Percentiles rank a stretch among this genome's conserved stretches.
phyloP scores from a whole-genome alignment of 306 rosid species.

The Sphenostylis stenocarpa region DNA sequence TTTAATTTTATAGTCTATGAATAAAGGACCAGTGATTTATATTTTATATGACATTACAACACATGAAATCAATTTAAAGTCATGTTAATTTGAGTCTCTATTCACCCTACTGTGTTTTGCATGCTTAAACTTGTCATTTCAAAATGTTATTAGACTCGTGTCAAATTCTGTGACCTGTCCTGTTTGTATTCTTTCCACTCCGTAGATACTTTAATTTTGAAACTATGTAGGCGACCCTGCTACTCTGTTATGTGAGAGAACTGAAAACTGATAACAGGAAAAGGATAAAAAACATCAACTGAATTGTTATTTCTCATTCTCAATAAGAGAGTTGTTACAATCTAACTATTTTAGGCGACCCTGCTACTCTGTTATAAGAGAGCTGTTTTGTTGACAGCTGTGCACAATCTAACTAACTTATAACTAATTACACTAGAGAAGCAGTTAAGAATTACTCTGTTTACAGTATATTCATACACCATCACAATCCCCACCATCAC shows the following conservation, averaged over 20 bases:
- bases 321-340: no score
- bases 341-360: no score
- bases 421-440: no score
- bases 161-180: not conserved
- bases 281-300: no score
- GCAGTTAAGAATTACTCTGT: no score
- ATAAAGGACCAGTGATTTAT: not conserved
- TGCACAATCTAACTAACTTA: no score
- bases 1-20: not conserved
- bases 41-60: not conserved
- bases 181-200: not conserved
- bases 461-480: no score
- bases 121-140: not conserved
- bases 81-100: not conserved
- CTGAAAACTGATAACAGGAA: no score
- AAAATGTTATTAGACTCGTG: not conserved
- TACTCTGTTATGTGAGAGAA: not conserved
- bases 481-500: no score
- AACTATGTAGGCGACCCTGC: not conserved
- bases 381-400: no score
- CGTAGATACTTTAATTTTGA: not conserved
- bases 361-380: no score
- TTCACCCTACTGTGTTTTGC: not conserved
- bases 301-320: no score
- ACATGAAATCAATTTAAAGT: constrained; percentile 6